Conservation (phyloP, 306 rosid species). For the Sicyos edulis region DNA sequence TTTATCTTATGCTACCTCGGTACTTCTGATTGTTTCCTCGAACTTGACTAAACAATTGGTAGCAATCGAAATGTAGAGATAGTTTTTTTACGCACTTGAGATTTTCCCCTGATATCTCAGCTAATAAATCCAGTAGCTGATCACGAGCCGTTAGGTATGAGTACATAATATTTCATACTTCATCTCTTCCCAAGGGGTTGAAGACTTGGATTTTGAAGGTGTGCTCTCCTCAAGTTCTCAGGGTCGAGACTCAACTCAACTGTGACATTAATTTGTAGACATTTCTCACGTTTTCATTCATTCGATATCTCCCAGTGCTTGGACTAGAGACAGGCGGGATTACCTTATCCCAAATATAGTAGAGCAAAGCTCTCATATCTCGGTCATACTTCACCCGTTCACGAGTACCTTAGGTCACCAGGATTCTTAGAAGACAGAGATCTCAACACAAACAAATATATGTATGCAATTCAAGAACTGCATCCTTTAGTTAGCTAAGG, state of each 20-base stretch:
- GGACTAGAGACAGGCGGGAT: too few species aligned
- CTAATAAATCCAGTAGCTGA: slow-evolving; percentile 1
- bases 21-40: neutral
- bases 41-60: neutral
- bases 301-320: too few species aligned
- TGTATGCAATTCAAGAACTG: neutral
- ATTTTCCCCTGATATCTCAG: neutral
- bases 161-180: neutral
- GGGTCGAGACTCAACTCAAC: too few species aligned
- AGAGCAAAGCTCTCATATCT: too few species aligned
- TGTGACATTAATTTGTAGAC: too few species aligned
- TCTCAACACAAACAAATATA: neutral
- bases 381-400: too few species aligned
- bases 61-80: neutral
- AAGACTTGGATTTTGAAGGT: too few species aligned
- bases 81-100: neutral
- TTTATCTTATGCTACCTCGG: neutral
- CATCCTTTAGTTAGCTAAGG: neutral
- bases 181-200: too few species aligned
- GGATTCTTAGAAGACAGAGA: too few species aligned
- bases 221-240: too few species aligned
- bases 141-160: neutral
- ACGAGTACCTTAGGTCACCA: neutral
- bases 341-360: too few species aligned
- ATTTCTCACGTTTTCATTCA: too few species aligned